phyloP scores from a whole-genome alignment of 192 early-diverging fungal genomes.

The Backusella liffmaniae region DNA sequence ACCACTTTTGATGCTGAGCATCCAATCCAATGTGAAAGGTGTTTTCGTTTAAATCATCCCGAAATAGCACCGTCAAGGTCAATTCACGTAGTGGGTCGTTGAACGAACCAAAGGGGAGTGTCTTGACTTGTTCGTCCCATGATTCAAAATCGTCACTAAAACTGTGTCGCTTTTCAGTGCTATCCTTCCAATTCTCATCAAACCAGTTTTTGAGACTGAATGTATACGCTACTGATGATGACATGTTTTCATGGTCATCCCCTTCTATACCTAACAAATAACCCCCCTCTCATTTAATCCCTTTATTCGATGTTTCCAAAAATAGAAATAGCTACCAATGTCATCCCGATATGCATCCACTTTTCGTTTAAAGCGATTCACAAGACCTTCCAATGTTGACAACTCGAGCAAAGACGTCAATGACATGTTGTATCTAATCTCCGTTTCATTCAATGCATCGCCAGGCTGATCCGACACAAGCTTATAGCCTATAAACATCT shows the following conservation, averaged over 20 bases:
- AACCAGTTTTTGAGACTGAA: slow-evolving; percentile 55
- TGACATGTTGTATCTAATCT: slow-evolving; percentile 43
- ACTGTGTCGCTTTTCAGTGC: slow-evolving; percentile 8
- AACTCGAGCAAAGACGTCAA: slow-evolving; percentile 32
- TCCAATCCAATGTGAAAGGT: not conserved
- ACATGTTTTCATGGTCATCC: not conserved
- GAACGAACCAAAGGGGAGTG: slow-evolving; percentile 49
- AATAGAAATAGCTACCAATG: not conserved
- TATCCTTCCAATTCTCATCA: slow-evolving; percentile 54
- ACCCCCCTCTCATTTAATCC: not conserved
- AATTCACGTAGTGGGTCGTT: slow-evolving; percentile 53
- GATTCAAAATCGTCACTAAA: slow-evolving; percentile 21
- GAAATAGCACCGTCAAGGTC: slow-evolving; percentile 44
- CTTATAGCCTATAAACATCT: slow-evolving; percentile 21
- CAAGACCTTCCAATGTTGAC: slow-evolving; percentile 36
- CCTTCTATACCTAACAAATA: slow-evolving; percentile 4
- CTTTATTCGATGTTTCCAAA: not conserved
- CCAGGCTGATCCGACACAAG: not conserved
- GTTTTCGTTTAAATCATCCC: slow-evolving; percentile 8
- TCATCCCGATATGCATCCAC: slow-evolving; percentile 34
- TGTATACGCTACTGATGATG: slow-evolving; percentile 37
- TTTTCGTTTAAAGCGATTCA: slow-evolving; percentile 38
- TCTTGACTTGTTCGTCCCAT: slow-evolving; percentile 7
- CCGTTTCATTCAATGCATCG: slow-evolving; percentile 13
- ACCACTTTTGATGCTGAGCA: slow-evolving; percentile 16